Evolutionary conservation across 805 yeast species (phyloP).

Genomic region (Schwanniomyces vanrijiae): DNA sequence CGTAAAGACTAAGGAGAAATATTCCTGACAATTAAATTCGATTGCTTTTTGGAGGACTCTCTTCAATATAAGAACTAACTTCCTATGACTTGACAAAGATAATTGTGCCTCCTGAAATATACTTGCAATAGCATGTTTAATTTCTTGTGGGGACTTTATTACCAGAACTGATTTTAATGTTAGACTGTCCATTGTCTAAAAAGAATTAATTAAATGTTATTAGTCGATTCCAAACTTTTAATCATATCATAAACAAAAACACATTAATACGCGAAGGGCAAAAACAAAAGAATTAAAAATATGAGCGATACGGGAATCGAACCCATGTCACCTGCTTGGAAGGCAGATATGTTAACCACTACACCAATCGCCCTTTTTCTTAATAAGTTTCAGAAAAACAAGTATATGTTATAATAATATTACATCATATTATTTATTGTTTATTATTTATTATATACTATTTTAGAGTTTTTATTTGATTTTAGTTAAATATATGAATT

Average conservation of each 20-base stretch:
- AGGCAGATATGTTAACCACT: constrained; percentile 91
- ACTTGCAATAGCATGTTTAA: constrained; percentile 50
- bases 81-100: constrained; percentile 73
- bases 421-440: too few relatives aligned
- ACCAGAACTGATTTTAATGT: constrained; percentile 16
- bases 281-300: constrained; percentile 16
- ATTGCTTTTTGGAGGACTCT: constrained; percentile 57
- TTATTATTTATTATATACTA: too few relatives aligned
- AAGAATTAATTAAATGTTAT: neutral
- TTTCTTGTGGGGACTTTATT: constrained; percentile 20
- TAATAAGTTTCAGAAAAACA: neutral
- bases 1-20: constrained; percentile 61
- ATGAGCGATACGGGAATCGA: constrained; percentile 90
- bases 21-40: constrained; percentile 51
- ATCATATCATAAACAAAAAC: neutral
- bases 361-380: constrained; percentile 73
- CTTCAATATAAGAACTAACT: constrained; percentile 63
- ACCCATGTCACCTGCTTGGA: constrained; percentile 94
- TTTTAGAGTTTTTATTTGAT: too few relatives aligned
- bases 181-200: constrained; percentile 7
- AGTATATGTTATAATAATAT: too few relatives aligned
- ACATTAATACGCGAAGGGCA: neutral
- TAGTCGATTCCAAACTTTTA: neutral
- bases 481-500: too few relatives aligned
- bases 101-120: constrained; percentile 80